These are phyloP conservation scores for Termitomyces sp. DNA, from an alignment of 768 basidiomycete genomes.

Conservation along the genomic window DNA sequence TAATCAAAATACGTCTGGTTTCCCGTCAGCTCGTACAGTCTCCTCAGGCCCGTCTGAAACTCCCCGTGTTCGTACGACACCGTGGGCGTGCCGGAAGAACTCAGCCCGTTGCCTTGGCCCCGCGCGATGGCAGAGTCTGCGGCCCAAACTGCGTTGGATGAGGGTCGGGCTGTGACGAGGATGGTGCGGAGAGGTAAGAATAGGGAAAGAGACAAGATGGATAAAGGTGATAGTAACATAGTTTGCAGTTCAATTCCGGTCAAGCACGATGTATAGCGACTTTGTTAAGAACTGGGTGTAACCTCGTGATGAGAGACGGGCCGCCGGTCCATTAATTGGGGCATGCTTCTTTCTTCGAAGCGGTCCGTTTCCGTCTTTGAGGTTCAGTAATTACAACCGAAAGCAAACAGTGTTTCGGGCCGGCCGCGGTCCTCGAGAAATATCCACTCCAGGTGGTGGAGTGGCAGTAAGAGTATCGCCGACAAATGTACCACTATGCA, in stretches of 20 bases:
- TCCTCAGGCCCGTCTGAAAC: conserved; percentile 34
- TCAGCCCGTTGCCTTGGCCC: conserved; percentile 39
- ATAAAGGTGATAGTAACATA: neutral
- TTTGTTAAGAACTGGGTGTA: neutral
- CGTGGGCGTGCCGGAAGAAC: conserved; percentile 23
- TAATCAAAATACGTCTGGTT: conserved; percentile 38
- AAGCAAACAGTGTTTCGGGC: neutral
- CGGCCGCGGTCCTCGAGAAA: neutral
- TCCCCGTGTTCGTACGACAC: conserved; percentile 39
- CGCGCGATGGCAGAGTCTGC: conserved; percentile 41
- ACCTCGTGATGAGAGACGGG: conserved; percentile 11
- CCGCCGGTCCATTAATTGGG: neutral
- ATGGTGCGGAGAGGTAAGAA: neutral
- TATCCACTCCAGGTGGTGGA: too few relatives aligned
- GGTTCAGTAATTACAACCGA: neutral
- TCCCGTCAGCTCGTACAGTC: conserved; percentile 33
- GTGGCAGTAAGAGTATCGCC: too few relatives aligned
- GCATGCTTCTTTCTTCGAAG: conserved; percentile 7
- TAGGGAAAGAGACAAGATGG: neutral
- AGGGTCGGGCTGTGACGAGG: conserved; percentile 21
- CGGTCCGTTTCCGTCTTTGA: neutral
- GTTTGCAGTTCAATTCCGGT: neutral
- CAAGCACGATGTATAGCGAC: too few relatives aligned
- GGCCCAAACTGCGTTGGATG: conserved; percentile 40
- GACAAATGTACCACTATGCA: too few relatives aligned